Percentiles rank a stretch among this genome's conserved stretches.
Evolutionary conservation across 202 grass and related monocot species (phyloP).

Genomic region (Musa balbisiana): DNA sequence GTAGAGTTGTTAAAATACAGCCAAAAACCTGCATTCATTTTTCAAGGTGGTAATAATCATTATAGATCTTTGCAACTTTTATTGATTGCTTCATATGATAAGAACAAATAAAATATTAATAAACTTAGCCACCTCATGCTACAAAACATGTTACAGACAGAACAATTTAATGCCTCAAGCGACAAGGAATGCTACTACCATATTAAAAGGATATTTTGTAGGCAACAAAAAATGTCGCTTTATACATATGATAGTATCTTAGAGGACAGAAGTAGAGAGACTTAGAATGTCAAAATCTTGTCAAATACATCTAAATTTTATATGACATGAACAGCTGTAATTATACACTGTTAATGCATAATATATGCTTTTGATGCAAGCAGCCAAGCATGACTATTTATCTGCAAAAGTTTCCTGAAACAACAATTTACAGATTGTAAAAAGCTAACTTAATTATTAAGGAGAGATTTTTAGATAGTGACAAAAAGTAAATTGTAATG

Average conservation of each 20-base stretch:
- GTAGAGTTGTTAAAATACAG: slow-evolving; percentile 26
- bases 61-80: not conserved
- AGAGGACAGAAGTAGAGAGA: no score
- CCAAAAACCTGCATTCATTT: slow-evolving; percentile 23
- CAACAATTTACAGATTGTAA: not conserved
- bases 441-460: not conserved
- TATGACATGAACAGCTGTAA: no score
- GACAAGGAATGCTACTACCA: no score
- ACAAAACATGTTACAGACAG: no score
- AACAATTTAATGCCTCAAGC: no score
- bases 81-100: not conserved
- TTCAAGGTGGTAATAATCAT: not conserved
- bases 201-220: no score
- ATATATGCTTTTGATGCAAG: no score
- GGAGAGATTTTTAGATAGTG: not conserved
- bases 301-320: no score
- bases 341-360: no score
- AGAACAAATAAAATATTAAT: no score
- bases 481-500: not conserved
- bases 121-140: no score
- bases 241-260: not conserved
- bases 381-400: not conserved
- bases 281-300: no score
- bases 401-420: not conserved
- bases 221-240: not conserved